Percentiles rank a stretch among this genome's conserved stretches.
These are phyloP conservation scores for Aspergillus piperis DNA, from an alignment of 2,329 filamentous ascomycete species.

Conservation along the genomic window DNA sequence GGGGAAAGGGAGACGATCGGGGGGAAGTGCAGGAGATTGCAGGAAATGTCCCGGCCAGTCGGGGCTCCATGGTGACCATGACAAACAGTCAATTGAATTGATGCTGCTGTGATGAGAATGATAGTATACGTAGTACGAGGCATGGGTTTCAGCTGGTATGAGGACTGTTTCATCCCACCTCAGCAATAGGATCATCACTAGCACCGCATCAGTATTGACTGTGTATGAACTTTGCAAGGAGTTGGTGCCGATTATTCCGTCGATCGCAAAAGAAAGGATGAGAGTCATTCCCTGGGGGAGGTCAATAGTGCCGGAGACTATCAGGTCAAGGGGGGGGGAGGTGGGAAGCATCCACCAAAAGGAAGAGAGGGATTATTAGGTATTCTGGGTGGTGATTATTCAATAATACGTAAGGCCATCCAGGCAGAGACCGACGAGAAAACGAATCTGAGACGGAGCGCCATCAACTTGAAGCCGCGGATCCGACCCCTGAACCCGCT, in stretches of 20 bases:
- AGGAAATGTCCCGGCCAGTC: conserved; percentile 7
- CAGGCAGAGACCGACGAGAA: neutral
- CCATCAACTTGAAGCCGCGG: conserved; percentile 19
- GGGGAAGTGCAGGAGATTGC: conserved; percentile 15
- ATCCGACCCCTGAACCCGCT: conserved; percentile 23
- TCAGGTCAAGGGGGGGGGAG: neutral
- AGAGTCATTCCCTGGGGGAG: conserved; percentile 1
- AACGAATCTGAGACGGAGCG: neutral
- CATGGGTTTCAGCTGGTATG: neutral
- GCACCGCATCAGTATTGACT: no score
- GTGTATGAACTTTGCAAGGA: neutral
- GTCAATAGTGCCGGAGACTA: conserved; percentile 7
- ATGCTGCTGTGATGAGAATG: neutral
- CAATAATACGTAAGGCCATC: neutral
- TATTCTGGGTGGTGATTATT: neutral
- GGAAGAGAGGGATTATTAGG: neutral
- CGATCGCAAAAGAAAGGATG: conserved; percentile 2
- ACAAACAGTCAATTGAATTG: neutral
- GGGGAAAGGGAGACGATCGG: conserved; percentile 7
- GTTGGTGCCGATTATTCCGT: neutral
- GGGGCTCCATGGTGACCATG: neutral
- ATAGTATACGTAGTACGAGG: neutral
- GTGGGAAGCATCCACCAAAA: neutral
- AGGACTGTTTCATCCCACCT: conserved; percentile 1
- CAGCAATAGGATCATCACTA: neutral